Conservation (phyloP, 345 rosid genomes). For the Sisymbrium irio region DNA sequence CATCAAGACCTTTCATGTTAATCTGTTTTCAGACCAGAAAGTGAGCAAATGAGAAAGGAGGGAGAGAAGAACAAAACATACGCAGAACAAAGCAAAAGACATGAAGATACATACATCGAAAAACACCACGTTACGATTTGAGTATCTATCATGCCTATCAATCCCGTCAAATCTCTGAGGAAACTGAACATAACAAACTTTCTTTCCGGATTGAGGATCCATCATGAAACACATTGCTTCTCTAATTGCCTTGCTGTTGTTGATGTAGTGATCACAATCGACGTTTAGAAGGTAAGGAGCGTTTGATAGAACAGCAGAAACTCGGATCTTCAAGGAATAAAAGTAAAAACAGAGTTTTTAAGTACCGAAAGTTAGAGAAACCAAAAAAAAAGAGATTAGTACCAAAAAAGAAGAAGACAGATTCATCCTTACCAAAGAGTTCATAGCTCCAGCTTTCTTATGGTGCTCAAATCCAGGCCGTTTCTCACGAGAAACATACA, state of each 20-base stretch:
- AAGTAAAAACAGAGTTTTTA: neutral
- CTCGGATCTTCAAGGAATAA: slow-evolving; percentile 64
- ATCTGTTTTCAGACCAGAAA: slow-evolving; percentile 49
- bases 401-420: neutral
- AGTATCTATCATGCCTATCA: slow-evolving; percentile 95
- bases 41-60: neutral
- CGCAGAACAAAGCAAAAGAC: neutral
- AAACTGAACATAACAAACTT: slow-evolving; percentile 94
- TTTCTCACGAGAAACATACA: slow-evolving; percentile 97
- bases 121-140: slow-evolving; percentile 90
- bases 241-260: slow-evolving; percentile 87
- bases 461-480: slow-evolving; percentile 98
- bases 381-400: neutral
- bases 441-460: slow-evolving; percentile 98
- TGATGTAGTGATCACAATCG: slow-evolving; percentile 94
- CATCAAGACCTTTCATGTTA: slow-evolving; percentile 99
- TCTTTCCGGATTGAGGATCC: slow-evolving; percentile 90
- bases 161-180: slow-evolving; percentile 98
- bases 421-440: slow-evolving; percentile 60
- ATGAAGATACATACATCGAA: slow-evolving; percentile 72
- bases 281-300: slow-evolving; percentile 92
- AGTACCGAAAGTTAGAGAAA: neutral
- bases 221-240: slow-evolving; percentile 99
- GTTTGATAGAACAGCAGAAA: slow-evolving; percentile 89
- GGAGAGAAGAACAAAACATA: neutral